Percentiles rank a stretch among this genome's conserved stretches.
Evolutionary conservation across 179 eudicot species (phyloP).

Genomic region (Silene noctiflora): DNA sequence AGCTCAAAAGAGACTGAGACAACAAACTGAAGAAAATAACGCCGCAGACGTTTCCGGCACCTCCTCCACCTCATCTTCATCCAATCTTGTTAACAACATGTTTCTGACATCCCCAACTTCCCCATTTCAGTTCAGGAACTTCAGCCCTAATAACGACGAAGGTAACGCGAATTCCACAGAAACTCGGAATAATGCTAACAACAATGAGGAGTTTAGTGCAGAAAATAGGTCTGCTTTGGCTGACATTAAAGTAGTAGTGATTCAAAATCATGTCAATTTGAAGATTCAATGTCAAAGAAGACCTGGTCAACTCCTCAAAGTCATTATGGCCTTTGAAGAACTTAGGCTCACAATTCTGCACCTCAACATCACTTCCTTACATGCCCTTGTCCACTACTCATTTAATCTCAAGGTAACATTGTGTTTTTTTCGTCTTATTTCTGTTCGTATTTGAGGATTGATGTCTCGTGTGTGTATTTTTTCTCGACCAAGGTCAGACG

Average conservation of each 20-base stretch:
- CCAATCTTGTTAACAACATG: constrained; percentile 20
- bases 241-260: constrained; percentile 38
- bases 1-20: constrained; percentile 40
- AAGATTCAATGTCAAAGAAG: constrained; percentile 42
- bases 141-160: constrained; percentile 21
- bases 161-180: constrained; percentile 17
- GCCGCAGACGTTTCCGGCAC: constrained; percentile 29
- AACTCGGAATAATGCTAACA: constrained; percentile 6
- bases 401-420: constrained; percentile 46
- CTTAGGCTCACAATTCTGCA: constrained; percentile 43
- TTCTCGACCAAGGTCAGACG: not conserved
- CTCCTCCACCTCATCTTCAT: constrained; percentile 32
- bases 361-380: constrained; percentile 44
- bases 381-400: constrained; percentile 38
- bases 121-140: constrained; percentile 19
- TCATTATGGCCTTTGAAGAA: constrained; percentile 40
- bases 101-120: constrained; percentile 32
- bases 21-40: constrained; percentile 24
- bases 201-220: constrained; percentile 29
- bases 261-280: constrained; percentile 45
- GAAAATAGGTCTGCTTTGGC: constrained; percentile 37
- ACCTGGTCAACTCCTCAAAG: constrained; percentile 38
- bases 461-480: not conserved
- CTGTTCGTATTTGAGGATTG: not conserved
- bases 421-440: not conserved